Conservation (phyloP, 202 grass and related monocot genomes). For the Sporobolus alterniflorus region DNA sequence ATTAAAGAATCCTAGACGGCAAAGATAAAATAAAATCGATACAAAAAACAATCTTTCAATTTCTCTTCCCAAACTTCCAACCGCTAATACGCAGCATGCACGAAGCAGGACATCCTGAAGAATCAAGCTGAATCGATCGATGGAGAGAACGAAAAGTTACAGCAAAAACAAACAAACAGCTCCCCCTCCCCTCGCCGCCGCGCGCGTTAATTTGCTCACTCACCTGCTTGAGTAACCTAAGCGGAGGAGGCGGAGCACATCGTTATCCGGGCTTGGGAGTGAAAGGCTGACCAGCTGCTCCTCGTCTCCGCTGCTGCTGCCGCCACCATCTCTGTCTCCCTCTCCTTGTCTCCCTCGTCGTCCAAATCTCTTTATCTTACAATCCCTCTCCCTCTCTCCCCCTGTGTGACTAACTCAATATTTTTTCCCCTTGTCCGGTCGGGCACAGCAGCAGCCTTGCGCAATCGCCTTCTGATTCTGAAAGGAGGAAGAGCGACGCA, state of each 20-base stretch:
- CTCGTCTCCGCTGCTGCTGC: constrained; percentile 20
- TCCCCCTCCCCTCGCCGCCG: not conserved
- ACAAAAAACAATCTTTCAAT: not conserved
- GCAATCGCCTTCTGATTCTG: constrained; percentile 98
- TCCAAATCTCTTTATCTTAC: constrained; percentile 52
- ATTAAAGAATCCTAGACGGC: not conserved
- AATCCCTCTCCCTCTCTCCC: constrained; percentile 33
- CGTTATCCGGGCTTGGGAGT: constrained; percentile 63
- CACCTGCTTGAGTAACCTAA: constrained; percentile 49
- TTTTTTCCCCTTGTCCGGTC: constrained; percentile 69
- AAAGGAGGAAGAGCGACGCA: constrained; percentile 72
- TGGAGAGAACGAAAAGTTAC: not conserved
- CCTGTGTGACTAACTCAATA: constrained; percentile 42
- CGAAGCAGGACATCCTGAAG: not conserved
- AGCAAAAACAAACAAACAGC: not conserved
- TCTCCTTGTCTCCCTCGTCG: constrained; percentile 55
- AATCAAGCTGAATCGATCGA: not conserved
- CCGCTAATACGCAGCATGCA: not conserved
- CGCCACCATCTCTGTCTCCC: constrained; percentile 51
- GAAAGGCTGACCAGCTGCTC: constrained; percentile 48
- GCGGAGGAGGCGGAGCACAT: constrained; percentile 59
- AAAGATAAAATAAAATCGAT: not conserved
- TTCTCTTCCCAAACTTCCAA: not conserved
- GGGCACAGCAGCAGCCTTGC: constrained; percentile 46
- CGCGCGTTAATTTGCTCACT: not conserved